Percentiles rank a stretch among this genome's conserved stretches.
Conservation (phyloP, 306 rosid genomes). For the Medicago ruthenica region DNA sequence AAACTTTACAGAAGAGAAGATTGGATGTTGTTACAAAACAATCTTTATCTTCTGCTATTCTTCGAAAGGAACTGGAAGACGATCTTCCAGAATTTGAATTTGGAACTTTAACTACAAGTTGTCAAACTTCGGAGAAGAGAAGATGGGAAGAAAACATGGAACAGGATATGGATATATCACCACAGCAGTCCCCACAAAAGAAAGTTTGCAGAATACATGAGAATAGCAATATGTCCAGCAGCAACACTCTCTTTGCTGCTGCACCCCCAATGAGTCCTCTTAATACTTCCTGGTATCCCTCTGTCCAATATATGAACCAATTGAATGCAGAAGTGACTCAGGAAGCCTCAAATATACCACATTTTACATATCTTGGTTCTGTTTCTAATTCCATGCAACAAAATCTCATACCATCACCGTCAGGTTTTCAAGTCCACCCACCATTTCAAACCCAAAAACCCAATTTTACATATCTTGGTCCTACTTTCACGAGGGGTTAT, state of each 20-base stretch:
- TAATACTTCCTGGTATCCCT: too few species aligned
- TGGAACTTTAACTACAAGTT: background rate
- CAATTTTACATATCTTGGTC: background rate
- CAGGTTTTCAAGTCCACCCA: background rate
- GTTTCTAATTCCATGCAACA: background rate
- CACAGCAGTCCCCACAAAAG: background rate
- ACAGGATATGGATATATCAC: background rate
- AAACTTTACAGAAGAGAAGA: background rate
- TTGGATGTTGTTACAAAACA: background rate
- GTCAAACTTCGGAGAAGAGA: background rate
- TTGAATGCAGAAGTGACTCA: too few species aligned
- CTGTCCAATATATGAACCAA: too few species aligned
- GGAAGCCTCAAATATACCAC: too few species aligned
- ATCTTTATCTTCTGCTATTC: background rate
- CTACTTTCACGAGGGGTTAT: background rate
- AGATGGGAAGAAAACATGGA: background rate
- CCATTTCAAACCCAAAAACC: background rate
- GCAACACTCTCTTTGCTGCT: too few species aligned
- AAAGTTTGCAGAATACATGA: slow-evolving; percentile 1
- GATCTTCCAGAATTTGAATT: too few species aligned
- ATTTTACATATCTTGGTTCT: too few species aligned
- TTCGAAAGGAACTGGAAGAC: too few species aligned
- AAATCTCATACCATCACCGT: background rate
- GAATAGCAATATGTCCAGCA: background rate
- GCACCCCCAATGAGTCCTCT: too few species aligned